These are phyloP conservation scores for Daldinia loculata DNA, from an alignment of 495 filamentous ascomycete species.

Conservation along the genomic window DNA sequence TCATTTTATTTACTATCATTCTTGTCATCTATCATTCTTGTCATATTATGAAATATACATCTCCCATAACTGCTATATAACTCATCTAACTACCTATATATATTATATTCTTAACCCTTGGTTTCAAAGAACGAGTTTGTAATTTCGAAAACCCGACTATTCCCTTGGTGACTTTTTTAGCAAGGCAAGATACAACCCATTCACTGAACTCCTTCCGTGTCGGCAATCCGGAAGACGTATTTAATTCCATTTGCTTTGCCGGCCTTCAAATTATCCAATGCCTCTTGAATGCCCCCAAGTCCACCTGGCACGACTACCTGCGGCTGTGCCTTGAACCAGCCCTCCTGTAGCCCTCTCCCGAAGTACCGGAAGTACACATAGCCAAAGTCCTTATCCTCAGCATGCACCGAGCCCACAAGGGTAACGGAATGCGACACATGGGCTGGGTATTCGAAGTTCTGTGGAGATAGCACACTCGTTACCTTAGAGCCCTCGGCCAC, in stretches of 20 bases:
- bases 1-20: not conserved
- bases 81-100: not conserved
- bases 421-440: constrained; percentile 49
- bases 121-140: not conserved
- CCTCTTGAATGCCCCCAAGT: constrained; percentile 65
- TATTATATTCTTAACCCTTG: not conserved
- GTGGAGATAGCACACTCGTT: constrained; percentile 62
- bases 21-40: not conserved
- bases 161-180: not conserved
- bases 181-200: not conserved
- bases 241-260: constrained; percentile 74
- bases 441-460: constrained; percentile 49
- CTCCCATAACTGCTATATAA: not conserved
- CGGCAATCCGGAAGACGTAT: constrained; percentile 73
- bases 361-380: constrained; percentile 64
- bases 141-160: not conserved
- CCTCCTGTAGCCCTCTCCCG: constrained; percentile 60
- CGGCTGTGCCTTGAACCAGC: constrained; percentile 70
- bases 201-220: constrained; percentile 59
- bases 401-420: constrained; percentile 62
- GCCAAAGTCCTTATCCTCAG: constrained; percentile 64
- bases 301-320: constrained; percentile 68
- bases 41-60: not conserved
- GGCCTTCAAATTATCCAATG: constrained; percentile 63
- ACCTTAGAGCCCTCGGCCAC: constrained; percentile 58